Percentiles rank a stretch among this genome's conserved stretches.
phyloP scores from a whole-genome alignment of 768 basidiomycete genomes.

The Gymnopilus junonius region DNA sequence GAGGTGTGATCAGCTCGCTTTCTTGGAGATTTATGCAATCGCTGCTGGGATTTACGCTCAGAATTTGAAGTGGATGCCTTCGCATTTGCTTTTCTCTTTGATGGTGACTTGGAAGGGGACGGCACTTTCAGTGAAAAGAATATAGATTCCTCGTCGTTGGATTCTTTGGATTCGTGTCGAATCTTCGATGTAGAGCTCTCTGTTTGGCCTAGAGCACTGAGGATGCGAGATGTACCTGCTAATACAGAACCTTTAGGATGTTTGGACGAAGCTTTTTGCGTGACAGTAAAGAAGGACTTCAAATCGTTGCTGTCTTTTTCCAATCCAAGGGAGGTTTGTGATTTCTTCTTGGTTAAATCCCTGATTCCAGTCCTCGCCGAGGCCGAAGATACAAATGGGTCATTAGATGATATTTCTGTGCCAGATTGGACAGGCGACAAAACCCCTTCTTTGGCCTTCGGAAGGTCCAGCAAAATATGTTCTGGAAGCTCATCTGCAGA shows the following conservation, averaged over 20 bases:
- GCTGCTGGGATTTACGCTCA: conserved; percentile 7
- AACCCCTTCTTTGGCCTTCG: not conserved
- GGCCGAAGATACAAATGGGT: not conserved
- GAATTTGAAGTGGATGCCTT: not conserved
- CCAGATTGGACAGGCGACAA: not conserved
- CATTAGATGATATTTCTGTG: not conserved
- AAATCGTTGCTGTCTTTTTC: not conserved
- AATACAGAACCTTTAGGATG: not conserved
- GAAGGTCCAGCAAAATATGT: not conserved
- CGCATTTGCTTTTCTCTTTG: conserved; percentile 16
- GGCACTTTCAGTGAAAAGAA: not conserved
- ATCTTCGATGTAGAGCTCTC: not conserved
- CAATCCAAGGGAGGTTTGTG: not conserved
- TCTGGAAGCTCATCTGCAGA: conserved; percentile 3
- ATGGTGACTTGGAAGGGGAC: conserved; percentile 7
- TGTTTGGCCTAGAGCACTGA: not conserved
- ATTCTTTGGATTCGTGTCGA: not conserved
- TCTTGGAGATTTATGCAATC: conserved; percentile 23
- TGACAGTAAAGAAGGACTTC: conserved; percentile 22
- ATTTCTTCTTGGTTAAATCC: conserved; percentile 21
- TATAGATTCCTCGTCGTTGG: conserved; percentile 5
- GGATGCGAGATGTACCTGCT: not conserved
- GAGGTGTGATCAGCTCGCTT: conserved; percentile 18
- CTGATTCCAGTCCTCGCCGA: not conserved
- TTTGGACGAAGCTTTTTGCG: not conserved